Conservation (phyloP, 495 filamentous ascomycete species). For the Talaromyces ruber region DNA sequence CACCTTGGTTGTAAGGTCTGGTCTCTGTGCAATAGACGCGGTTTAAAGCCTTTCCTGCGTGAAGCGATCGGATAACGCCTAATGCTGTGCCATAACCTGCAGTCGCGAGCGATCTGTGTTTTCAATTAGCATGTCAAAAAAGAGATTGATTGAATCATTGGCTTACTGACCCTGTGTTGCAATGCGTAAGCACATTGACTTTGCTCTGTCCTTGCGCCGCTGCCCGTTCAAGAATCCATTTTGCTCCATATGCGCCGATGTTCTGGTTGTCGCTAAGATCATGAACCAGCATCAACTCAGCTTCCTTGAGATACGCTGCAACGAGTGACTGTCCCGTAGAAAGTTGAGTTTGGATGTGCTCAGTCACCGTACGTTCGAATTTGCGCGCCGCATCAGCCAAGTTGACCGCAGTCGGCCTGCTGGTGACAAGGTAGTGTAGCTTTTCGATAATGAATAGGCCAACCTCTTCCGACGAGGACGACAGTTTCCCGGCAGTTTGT, state of each 20-base stretch:
- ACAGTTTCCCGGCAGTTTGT: constrained; percentile 13
- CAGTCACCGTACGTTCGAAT: constrained; percentile 51
- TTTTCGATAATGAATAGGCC: constrained; percentile 59
- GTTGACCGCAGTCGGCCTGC: constrained; percentile 90
- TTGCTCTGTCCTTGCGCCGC: constrained; percentile 22
- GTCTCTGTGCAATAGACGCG: constrained; percentile 96
- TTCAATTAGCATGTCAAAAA: constrained; percentile 6
- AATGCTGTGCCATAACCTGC: constrained; percentile 94
- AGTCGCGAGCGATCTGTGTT: constrained; percentile 73
- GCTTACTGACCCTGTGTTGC: constrained; percentile 75
- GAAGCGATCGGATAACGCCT: constrained; percentile 83
- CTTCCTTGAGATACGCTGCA: constrained; percentile 61
- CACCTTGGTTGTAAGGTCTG: constrained; percentile 95
- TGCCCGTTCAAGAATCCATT: constrained; percentile 61
- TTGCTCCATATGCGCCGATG: constrained; percentile 75
- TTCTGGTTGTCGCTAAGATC: constrained; percentile 78
- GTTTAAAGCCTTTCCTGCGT: constrained; percentile 51
- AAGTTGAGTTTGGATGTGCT: constrained; percentile 19
- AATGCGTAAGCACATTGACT: constrained; percentile 83
- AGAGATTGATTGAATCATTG: not conserved
- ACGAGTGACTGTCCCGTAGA: constrained; percentile 41
- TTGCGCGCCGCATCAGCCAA: constrained; percentile 80
- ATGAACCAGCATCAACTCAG: constrained; percentile 80
- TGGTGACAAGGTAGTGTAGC: constrained; percentile 75
- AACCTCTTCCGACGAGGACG: constrained; percentile 46